Percentiles rank a stretch among this genome's conserved stretches.
These are phyloP conservation scores for Xylariaceae sp. DNA, from an alignment of 2,329 filamentous ascomycete genomes.

Conservation along the genomic window DNA sequence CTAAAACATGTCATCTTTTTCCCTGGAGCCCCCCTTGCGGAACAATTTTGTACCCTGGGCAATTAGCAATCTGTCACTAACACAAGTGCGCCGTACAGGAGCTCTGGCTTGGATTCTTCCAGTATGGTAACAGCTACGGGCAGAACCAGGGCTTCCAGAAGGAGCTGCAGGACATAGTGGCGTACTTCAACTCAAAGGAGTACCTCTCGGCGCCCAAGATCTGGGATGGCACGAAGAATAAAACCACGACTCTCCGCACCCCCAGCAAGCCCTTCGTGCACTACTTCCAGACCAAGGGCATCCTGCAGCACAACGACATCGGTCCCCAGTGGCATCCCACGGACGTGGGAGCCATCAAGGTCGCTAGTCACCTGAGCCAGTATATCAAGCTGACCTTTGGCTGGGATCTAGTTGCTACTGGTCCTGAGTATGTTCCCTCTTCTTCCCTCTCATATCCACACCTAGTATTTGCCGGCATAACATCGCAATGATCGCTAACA, in stretches of 20 bases:
- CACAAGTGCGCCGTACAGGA: constrained; percentile 6
- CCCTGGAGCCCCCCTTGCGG: no score
- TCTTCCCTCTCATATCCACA: not conserved
- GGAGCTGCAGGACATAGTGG: constrained; percentile 45
- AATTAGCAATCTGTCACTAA: not conserved
- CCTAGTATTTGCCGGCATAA: not conserved
- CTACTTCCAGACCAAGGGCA: constrained; percentile 57
- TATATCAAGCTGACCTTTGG: constrained; percentile 51
- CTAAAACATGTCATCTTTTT: not conserved
- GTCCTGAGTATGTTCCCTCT: constrained; percentile 44
- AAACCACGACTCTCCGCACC: constrained; percentile 28
- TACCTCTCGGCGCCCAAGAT: constrained; percentile 36
- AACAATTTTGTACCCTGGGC: no score
- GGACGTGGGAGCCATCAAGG: constrained; percentile 55
- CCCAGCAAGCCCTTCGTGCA: constrained; percentile 44
- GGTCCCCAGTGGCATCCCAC: constrained; percentile 54
- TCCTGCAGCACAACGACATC: constrained; percentile 58
- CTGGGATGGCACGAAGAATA: constrained; percentile 38
- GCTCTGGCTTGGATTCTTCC: constrained; percentile 47
- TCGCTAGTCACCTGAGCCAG: constrained; percentile 54
- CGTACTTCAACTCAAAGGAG: constrained; percentile 45
- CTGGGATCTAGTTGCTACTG: constrained; percentile 50
- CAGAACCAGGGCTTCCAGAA: constrained; percentile 43
- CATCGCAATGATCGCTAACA: constrained; percentile 1
- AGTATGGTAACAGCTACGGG: constrained; percentile 44